phyloP scores from a whole-genome alignment of 2,329 filamentous ascomycete species.

The Venturia asperata region DNA sequence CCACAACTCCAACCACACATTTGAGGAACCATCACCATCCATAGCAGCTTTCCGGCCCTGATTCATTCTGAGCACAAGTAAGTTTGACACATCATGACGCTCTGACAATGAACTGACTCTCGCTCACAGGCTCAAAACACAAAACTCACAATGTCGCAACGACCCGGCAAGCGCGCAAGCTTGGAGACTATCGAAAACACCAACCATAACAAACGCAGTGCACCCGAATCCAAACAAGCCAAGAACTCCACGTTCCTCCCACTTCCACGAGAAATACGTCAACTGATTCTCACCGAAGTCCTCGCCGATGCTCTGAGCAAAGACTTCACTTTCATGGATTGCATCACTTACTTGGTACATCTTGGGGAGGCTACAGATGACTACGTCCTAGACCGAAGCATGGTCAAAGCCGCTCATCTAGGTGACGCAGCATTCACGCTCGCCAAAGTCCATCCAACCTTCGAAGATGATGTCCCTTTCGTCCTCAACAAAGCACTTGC shows the following conservation, averaged over 20 bases:
- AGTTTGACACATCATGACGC: neutral
- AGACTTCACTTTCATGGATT: neutral
- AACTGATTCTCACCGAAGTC: neutral
- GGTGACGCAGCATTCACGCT: neutral
- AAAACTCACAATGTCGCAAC: neutral
- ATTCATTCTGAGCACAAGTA: neutral
- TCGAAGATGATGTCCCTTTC: neutral
- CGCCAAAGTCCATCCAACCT: neutral
- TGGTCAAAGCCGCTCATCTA: neutral
- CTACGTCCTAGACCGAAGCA: neutral
- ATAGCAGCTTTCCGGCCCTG: too few relatives aligned
- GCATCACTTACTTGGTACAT: too few relatives aligned
- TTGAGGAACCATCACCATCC: neutral
- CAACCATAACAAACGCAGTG: neutral
- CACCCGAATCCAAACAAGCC: neutral
- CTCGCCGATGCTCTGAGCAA: neutral
- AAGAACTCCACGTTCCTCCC: neutral
- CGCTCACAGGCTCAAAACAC: neutral
- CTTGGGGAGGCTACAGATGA: too few relatives aligned
- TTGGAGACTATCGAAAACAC: neutral
- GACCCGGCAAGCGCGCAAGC: neutral
- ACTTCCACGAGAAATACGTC: neutral
- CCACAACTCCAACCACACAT: neutral
- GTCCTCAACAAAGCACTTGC: neutral
- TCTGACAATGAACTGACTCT: neutral